Evolutionary conservation across 805 yeast genomes (phyloP), one percentile per base, ranked within the genome.

Genomic region (Myxozyma nipponensis): DNA sequence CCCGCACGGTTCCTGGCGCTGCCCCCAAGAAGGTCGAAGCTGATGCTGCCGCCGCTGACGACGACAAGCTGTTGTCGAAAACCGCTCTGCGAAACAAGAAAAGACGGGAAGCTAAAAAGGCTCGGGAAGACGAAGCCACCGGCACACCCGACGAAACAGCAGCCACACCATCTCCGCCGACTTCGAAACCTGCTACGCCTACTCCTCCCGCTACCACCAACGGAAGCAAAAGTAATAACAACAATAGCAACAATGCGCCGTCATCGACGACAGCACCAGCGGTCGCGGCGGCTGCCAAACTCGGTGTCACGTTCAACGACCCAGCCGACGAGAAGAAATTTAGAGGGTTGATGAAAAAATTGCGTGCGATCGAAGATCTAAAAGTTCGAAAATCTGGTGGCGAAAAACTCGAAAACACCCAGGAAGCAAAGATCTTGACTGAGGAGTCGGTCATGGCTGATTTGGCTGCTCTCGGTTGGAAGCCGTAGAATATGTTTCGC

Each of bases 301-400:
- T 40, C 35, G 57, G 56, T n/a, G 18, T 45, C 15, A 46, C 47
- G 2, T 51, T 51, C 28, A 45, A 40, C 36, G 42, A 38, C 25
- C 45, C 57, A 9, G 75, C 86, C 37, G 97, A 91, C 69, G 98
- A 91, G 62, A 93, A 90, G 76, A 89, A 90, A 70, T 83, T 88
- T 57, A 79, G 98, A 67, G 82, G 93, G 28, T 76, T 93, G 66
- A 77, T 90, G 69, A 93, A 93, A 73, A 93, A 93, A 71, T 77
- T 91, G 57, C 79, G 98, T 64, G 97, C 98, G n/a, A 93, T 93
- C 61, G 95, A 90, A 68, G 82, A 81, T 47, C 77, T 93, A 63
- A 90, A 90, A 69, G 78, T 79, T 74, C 86, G 91, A 67, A 89
- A 86, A 70, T 85, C 84, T 6, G 74, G 72, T 49, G 95, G 91